These are phyloP conservation scores for Aspergillus ruber DNA, from an alignment of 2,329 filamentous ascomycete species.

Conservation along the genomic window DNA sequence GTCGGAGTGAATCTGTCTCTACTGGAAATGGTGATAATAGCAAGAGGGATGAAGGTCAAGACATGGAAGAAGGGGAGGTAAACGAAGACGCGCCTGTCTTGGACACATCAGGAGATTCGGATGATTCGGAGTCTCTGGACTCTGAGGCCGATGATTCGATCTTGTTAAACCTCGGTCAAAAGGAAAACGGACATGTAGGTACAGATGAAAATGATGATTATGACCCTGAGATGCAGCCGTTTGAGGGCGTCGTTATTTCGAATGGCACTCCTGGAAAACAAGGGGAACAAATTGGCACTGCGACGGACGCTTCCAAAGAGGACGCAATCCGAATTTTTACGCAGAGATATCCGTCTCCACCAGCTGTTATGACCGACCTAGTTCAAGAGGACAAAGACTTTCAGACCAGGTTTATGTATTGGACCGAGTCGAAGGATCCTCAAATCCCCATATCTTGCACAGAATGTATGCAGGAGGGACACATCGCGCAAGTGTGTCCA, in stretches of 20 bases:
- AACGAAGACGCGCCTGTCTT: constrained; percentile 11
- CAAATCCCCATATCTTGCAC: constrained; percentile 37
- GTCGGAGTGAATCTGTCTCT: constrained; percentile 28
- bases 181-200: constrained; percentile 8
- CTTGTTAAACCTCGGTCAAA: constrained; percentile 34
- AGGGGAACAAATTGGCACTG: constrained; percentile 1
- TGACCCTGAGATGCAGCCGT: constrained; percentile 15
- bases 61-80: constrained; percentile 24
- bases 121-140: constrained; percentile 24
- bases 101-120: constrained; percentile 21
- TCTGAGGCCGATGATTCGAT: constrained; percentile 38
- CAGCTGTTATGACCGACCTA: constrained; percentile 32
- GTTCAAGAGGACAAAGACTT: constrained; percentile 32
- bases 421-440: constrained; percentile 33
- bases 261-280: constrained; percentile 6
- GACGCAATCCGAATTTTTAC: constrained; percentile 28
- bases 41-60: constrained; percentile 7
- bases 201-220: constrained; percentile 13
- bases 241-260: constrained; percentile 2
- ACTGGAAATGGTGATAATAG: constrained; percentile 9
- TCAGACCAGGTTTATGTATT: constrained; percentile 36
- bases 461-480: constrained; percentile 37
- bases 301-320: constrained; percentile 22
- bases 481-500: constrained; percentile 39
- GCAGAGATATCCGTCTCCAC: constrained; percentile 28